phyloP scores from a whole-genome alignment of 768 basidiomycete genomes.

The Asterophora lycoperdoides region DNA sequence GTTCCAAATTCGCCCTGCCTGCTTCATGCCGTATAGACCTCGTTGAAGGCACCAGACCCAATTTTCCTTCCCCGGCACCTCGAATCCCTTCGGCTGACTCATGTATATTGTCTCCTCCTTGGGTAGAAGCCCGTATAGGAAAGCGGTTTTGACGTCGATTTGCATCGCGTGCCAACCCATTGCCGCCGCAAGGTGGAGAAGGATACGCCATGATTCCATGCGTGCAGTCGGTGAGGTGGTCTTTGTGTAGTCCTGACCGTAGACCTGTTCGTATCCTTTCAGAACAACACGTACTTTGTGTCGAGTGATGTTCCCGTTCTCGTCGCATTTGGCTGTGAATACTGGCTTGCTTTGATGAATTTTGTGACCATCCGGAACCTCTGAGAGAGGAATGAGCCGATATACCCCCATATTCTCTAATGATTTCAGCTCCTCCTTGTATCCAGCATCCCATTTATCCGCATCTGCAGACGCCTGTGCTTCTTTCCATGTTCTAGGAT shows the following conservation, averaged over 20 bases:
- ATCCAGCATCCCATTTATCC: constrained; percentile 14
- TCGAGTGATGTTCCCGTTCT: constrained; percentile 21
- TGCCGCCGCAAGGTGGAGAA: constrained; percentile 32
- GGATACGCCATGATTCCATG: constrained; percentile 33
- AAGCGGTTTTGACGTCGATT: constrained; percentile 17
- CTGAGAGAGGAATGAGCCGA: constrained; percentile 16
- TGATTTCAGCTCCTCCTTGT: constrained; percentile 23
- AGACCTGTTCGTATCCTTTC: constrained; percentile 37
- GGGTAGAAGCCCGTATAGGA: constrained; percentile 6
- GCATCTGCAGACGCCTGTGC: constrained; percentile 22
- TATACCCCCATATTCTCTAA: constrained; percentile 27
- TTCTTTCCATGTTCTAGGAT: constrained; percentile 17
- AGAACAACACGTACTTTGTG: constrained; percentile 34
- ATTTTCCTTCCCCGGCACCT: constrained; percentile 19
- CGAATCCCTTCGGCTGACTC: constrained; percentile 28
- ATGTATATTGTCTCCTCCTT: constrained; percentile 5
- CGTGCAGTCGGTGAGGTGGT: constrained; percentile 38
- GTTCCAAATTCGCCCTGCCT: constrained; percentile 33
- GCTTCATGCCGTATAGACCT: constrained; percentile 36
- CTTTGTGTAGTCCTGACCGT: constrained; percentile 37
- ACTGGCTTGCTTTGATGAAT: constrained; percentile 17
- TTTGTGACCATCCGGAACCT: constrained; percentile 21
- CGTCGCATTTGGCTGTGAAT: constrained; percentile 27
- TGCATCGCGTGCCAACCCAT: constrained; percentile 34
- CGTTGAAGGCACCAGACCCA: constrained; percentile 22